Conservation (phyloP, 2,329 filamentous ascomycete species). For the Grosmannia clavigera region DNA sequence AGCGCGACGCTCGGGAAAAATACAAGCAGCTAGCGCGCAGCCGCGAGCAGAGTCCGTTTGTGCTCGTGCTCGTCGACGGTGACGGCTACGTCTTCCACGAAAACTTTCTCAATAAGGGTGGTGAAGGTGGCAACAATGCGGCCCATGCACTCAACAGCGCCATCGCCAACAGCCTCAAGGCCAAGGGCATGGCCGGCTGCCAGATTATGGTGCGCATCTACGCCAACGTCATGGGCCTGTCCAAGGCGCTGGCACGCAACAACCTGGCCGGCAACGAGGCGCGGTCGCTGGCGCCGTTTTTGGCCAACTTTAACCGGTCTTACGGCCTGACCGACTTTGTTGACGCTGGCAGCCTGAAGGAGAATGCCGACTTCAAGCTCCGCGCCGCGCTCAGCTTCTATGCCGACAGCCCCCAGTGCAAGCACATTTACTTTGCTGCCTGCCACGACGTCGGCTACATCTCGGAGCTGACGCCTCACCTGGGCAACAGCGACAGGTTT, state of each 20-base stretch:
- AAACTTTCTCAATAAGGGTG: slow-evolving; percentile 30
- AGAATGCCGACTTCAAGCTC: slow-evolving; percentile 48
- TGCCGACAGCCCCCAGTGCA: slow-evolving; percentile 46
- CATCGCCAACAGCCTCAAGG: slow-evolving; percentile 33
- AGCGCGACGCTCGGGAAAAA: slow-evolving; percentile 37
- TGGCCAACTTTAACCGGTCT: slow-evolving; percentile 42
- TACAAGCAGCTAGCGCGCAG: slow-evolving; percentile 40
- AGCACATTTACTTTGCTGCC: slow-evolving; percentile 50
- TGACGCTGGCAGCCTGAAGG: slow-evolving; percentile 48
- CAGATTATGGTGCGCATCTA: slow-evolving; percentile 44
- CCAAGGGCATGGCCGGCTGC: slow-evolving; percentile 34
- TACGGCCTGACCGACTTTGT: slow-evolving; percentile 48
- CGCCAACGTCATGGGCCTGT: slow-evolving; percentile 40
- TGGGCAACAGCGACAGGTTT: slow-evolving; percentile 34
- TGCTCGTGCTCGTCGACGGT: slow-evolving; percentile 48
- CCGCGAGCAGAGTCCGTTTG: slow-evolving; percentile 43
- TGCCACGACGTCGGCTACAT: slow-evolving; percentile 50
- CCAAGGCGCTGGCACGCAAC: slow-evolving; percentile 33
- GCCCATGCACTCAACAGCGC: slow-evolving; percentile 40
- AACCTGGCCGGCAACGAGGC: slow-evolving; percentile 41
- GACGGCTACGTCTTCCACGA: slow-evolving; percentile 48
- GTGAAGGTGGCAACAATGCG: slow-evolving; percentile 42
- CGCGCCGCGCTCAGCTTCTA: slow-evolving; percentile 36
- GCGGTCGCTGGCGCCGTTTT: slow-evolving; percentile 41
- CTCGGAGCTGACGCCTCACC: slow-evolving; percentile 40